Percentiles rank a stretch among this genome's conserved stretches.
Conservation (phyloP, 2,329 filamentous ascomycete species). For the Exophiala viscosa region DNA sequence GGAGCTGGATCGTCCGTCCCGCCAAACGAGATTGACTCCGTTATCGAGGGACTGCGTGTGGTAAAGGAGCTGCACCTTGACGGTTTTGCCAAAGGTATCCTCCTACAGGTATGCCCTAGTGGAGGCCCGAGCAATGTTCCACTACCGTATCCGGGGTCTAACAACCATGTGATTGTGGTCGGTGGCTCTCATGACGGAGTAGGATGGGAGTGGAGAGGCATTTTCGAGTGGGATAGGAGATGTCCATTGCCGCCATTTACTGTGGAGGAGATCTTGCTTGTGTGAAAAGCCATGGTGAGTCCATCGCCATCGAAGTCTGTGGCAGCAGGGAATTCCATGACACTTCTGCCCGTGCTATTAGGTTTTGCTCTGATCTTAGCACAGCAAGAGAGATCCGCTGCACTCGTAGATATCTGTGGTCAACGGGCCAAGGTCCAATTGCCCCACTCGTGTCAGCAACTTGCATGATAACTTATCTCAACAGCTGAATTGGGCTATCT, state of each 20-base stretch:
- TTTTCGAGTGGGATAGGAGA: slow-evolving; percentile 3
- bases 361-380: too few species aligned
- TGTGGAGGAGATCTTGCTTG: slow-evolving; percentile 3
- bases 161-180: slow-evolving; percentile 1
- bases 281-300: neutral
- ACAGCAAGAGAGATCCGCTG: too few species aligned
- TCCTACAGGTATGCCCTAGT: neutral
- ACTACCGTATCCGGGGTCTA: slow-evolving; percentile 1
- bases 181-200: neutral
- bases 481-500: too few species aligned
- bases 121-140: slow-evolving; percentile 2
- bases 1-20: neutral
- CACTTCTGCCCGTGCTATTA: too few species aligned
- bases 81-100: neutral
- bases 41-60: neutral
- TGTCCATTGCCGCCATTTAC: slow-evolving; percentile 1
- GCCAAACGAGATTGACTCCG: too few species aligned
- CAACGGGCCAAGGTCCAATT: too few species aligned
- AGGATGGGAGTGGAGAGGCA: slow-evolving; percentile 3
- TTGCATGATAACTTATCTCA: too few species aligned
- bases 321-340: neutral
- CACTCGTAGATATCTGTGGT: too few species aligned
- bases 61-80: neutral
- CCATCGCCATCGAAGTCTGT: neutral
- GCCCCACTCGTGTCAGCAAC: too few species aligned